These are phyloP conservation scores for Eimeria necatrix DNA, from an alignment of 169 alveolate species.

Conservation along the genomic window DNA sequence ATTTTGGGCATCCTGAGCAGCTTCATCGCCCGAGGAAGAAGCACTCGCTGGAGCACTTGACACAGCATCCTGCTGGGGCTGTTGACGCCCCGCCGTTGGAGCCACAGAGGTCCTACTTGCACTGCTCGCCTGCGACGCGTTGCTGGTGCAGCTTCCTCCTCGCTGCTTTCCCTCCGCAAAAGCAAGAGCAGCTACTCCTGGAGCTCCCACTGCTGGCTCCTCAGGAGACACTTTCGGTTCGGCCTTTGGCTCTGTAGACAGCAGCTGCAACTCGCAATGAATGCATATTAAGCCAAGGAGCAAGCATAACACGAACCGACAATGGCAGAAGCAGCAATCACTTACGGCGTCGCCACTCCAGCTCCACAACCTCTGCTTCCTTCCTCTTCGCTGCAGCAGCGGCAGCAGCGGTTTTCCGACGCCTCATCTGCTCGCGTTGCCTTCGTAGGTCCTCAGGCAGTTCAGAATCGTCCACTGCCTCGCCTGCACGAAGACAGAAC, in stretches of 20 bases:
- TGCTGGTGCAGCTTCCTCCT: slow-evolving; percentile 46
- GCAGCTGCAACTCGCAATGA: slow-evolving; percentile 14
- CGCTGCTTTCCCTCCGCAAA: slow-evolving; percentile 51
- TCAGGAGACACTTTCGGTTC: slow-evolving; percentile 25
- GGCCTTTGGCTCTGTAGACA: slow-evolving; percentile 33
- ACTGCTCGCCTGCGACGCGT: slow-evolving; percentile 39
- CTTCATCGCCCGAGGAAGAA: slow-evolving; percentile 50
- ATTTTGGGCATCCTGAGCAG: not conserved
- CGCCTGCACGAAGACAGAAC: slow-evolving; percentile 20
- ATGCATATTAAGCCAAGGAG: not conserved
- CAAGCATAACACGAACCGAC: not conserved
- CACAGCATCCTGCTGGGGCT: slow-evolving; percentile 34
- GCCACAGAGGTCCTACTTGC: slow-evolving; percentile 40
- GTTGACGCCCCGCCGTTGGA: slow-evolving; percentile 29
- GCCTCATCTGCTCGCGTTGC: slow-evolving; percentile 73
- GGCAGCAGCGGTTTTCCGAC: slow-evolving; percentile 67
- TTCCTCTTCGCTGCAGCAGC: slow-evolving; percentile 71
- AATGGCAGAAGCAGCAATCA: slow-evolving; percentile 5
- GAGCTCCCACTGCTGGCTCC: slow-evolving; percentile 24
- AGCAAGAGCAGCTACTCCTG: slow-evolving; percentile 49
- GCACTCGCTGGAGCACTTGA: slow-evolving; percentile 44
- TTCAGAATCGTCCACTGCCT: slow-evolving; percentile 69
- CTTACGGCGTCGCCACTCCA: slow-evolving; percentile 71
- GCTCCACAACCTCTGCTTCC: slow-evolving; percentile 42
- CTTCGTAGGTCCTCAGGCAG: slow-evolving; percentile 77